phyloP scores from a whole-genome alignment of 129 eudicot species.

The Chrysanthemum lavandulifolium region DNA sequence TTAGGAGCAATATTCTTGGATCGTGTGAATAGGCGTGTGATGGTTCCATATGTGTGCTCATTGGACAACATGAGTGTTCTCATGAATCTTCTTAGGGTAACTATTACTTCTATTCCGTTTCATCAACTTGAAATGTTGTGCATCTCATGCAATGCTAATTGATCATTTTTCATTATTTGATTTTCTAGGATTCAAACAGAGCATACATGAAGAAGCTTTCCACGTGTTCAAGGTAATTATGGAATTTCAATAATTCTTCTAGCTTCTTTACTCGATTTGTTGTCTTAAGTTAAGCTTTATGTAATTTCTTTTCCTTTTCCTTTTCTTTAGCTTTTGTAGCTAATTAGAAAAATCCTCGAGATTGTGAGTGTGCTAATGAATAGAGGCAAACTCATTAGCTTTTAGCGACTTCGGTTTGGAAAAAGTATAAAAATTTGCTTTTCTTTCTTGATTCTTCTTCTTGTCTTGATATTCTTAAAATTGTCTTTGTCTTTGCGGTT shows the following conservation, averaged over 20 bases:
- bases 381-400: constrained; percentile 57
- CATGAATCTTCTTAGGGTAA: constrained; percentile 96
- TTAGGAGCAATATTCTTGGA: constrained; percentile 82
- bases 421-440: constrained; percentile 31
- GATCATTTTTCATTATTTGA: constrained; percentile 4
- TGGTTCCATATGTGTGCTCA: constrained; percentile 79
- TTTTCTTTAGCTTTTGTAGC: constrained; percentile 48
- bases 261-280: background rate
- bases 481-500: constrained; percentile 32
- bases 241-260: background rate
- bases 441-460: background rate
- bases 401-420: constrained; percentile 48
- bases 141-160: background rate
- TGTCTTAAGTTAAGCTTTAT: background rate
- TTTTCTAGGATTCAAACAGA: constrained; percentile 50
- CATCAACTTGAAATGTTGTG: background rate
- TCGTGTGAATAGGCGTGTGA: constrained; percentile 73
- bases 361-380: constrained; percentile 55
- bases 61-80: constrained; percentile 83
- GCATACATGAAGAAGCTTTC: constrained; percentile 55
- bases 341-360: constrained; percentile 57
- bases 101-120: background rate
- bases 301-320: background rate
- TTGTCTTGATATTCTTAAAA: constrained; percentile 19
- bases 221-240: no score